Percentiles rank a stretch among this genome's conserved stretches.
Conservation (phyloP, 1,284 basidiomycete genomes). For the Fomitopsis schrenkii region DNA sequence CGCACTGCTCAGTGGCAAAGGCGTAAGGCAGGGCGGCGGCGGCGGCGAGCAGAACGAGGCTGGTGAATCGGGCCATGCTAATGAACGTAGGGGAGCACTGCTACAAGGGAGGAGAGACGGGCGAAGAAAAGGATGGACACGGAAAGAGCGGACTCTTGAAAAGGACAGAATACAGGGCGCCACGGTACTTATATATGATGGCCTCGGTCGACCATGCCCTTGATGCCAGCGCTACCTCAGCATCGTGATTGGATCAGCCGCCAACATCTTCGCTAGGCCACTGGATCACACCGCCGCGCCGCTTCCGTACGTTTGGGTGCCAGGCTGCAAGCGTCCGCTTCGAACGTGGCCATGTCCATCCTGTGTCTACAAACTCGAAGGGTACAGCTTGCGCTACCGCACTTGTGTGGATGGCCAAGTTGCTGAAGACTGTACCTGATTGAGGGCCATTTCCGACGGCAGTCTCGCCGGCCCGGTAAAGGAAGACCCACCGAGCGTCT, state of each 20-base stretch:
- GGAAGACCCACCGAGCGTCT: not conserved
- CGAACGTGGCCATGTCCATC: not conserved
- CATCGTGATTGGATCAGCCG: not conserved
- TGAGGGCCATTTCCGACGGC: not conserved
- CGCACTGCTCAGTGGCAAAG: constrained; percentile 18
- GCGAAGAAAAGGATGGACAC: constrained; percentile 8
- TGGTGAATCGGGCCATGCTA: constrained; percentile 27
- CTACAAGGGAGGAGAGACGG: constrained; percentile 13
- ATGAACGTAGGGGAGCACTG: constrained; percentile 21
- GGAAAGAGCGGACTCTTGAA: constrained; percentile 10
- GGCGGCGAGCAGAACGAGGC: constrained; percentile 22
- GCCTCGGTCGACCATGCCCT: not conserved
- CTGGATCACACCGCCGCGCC: not conserved
- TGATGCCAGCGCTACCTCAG: not conserved
- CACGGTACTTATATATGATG: not conserved
- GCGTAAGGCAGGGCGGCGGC: constrained; percentile 24
- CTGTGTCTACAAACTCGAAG: no score
- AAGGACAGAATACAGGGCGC: constrained; percentile 20
- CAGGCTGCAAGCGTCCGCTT: not conserved
- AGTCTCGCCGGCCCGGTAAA: not conserved
- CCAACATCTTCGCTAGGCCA: not conserved
- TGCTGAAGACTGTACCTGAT: not conserved
- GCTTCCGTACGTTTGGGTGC: not conserved
- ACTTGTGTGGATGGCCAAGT: no score
- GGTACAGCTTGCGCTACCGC: no score